Base-by-base conservation (phyloP, 2,329 filamentous ascomycete genomes). In the Calonectria pauciramosa region DNA sequence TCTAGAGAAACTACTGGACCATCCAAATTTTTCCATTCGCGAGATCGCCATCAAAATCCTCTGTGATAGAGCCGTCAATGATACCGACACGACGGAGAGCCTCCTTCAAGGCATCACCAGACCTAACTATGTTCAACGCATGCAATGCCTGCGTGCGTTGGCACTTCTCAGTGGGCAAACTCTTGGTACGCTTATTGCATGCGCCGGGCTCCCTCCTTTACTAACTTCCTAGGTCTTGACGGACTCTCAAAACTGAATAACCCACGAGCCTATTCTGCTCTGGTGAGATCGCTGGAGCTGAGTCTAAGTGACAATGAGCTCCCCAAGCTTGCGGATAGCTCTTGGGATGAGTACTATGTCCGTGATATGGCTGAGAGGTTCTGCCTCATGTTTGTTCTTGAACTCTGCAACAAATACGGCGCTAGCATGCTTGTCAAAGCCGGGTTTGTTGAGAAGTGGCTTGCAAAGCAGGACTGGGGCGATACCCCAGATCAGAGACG, bases 401-500 rank as follows among this genome's bases (percentile, higher is more conserved):
- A 92, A 74, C 85, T 95, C 3, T 87, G 93, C n/a, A 89, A 88
- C 73, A 90, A 90, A 75, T 90, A 91, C 78, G 89, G 91, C 23
- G 85, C 89, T 1, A 87, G 88, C 32, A 89, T 89, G 68, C 84
- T 95, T 23, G 85, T 93, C 70, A 88, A 91, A 81, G 91, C 93
- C 47, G 89, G 89, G 9, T 91, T 96, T 75, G 89, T 96, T 49
- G 92, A 93, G 74, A 91, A 91, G 71, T 96, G 94, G 94, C 89
- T 96, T n/a, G 90, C 88, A 41, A 92, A 91, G 79, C 95, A 96
- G 82, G 90, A 91, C 10, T 96, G 94, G 87, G 94, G 93, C 26
- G 86, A 88, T 23, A 85, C 84, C 1, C 85, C 88, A 2, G 88
- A 90, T 70, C 89, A 92, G 73, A 86, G 88, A 51, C 86, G 85